Evolutionary conservation across 1,139 yeast species (phyloP), one percentile per base, ranked within the genome.

Genomic region (Pichia sp.): DNA sequence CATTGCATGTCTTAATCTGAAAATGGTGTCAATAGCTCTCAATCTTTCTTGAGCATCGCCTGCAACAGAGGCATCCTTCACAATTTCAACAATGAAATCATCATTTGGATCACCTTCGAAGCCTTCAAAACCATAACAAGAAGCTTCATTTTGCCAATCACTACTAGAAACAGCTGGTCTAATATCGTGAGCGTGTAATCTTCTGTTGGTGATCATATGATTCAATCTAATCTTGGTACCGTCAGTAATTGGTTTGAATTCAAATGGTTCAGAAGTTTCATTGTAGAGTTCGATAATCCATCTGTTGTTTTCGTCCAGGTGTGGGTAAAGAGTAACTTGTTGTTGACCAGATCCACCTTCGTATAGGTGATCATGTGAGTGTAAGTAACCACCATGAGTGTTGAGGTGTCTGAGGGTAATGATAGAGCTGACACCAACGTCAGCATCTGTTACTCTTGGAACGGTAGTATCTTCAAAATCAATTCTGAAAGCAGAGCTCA

Each of bases 141-240:
- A 77, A 20, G 77, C 94, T 65, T 93, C 99, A 62, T 85, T 85
- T 64, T 87, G 94, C 94, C 96, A 93, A 55, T 91, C 98, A 50
- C 80, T 79, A 56, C 81, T 88, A 44, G 88, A 71, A 20, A 88
- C 94, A 15, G 96, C 94, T 19, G 97, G 88, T 56, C 93, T 81
- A 57, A 85, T 84, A 59, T 91, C 97, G 58, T 93, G 98, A 20
- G 97, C 84, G 61, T 93, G 98, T 55, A 93, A 72, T 64, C 98
- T 77, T 57, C 91, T 77, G 36, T 70, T 68, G 19, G 95, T 76
- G 37, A 63, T 56, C 33, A 66, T 56, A 61, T 93, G 98, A 51
- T 64, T 66, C 53, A 93, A 69, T 61, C 96, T 77, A 48, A 93
- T 75, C 55, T 84, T 74, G 50, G 79, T 77, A 40, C 95, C 95